phyloP scores from a whole-genome alignment of 1,284 basidiomycete genomes.

The Apiotrichum veenhuisii region DNA sequence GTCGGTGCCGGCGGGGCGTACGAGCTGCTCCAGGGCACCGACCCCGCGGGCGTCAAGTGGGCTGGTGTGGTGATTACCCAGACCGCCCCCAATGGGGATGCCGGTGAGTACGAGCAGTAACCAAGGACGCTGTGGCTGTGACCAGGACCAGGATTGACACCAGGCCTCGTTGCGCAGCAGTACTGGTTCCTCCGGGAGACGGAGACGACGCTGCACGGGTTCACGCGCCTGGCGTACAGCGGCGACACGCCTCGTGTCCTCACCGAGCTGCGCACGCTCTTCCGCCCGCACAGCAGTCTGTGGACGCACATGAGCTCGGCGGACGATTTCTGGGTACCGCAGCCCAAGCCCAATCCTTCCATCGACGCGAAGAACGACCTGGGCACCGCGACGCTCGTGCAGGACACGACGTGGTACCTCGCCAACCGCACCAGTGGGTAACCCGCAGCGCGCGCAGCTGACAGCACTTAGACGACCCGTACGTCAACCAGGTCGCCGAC shows the following conservation, averaged over 20 bases:
- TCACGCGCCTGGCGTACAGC: slow-evolving; percentile 27
- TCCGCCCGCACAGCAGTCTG: slow-evolving; percentile 24
- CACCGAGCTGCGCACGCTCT: slow-evolving; percentile 24
- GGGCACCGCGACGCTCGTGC: slow-evolving; percentile 22
- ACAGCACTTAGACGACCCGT: slow-evolving; percentile 17
- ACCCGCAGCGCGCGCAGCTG: neutral
- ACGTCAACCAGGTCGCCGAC: slow-evolving; percentile 25
- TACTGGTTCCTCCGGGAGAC: slow-evolving; percentile 38
- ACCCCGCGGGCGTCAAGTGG: slow-evolving; percentile 11
- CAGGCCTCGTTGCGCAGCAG: slow-evolving; percentile 32
- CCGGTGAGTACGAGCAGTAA: slow-evolving; percentile 8
- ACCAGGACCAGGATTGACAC: neutral
- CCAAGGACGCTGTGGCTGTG: too few species aligned
- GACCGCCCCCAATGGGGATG: slow-evolving; percentile 6
- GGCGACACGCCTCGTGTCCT: slow-evolving; percentile 23
- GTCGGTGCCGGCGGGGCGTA: slow-evolving; percentile 9
- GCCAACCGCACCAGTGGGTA: slow-evolving; percentile 12
- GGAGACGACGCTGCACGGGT: slow-evolving; percentile 33
- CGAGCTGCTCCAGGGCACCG: slow-evolving; percentile 7
- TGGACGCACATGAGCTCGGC: slow-evolving; percentile 33
- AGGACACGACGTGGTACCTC: slow-evolving; percentile 42
- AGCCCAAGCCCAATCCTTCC: slow-evolving; percentile 24
- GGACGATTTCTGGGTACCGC: slow-evolving; percentile 23
- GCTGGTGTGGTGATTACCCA: slow-evolving; percentile 15
- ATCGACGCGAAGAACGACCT: slow-evolving; percentile 13